Percentiles rank a stretch among this genome's conserved stretches.
phyloP scores from a whole-genome alignment of 805 yeast species.

The Diddensiella caesifluorescens region DNA sequence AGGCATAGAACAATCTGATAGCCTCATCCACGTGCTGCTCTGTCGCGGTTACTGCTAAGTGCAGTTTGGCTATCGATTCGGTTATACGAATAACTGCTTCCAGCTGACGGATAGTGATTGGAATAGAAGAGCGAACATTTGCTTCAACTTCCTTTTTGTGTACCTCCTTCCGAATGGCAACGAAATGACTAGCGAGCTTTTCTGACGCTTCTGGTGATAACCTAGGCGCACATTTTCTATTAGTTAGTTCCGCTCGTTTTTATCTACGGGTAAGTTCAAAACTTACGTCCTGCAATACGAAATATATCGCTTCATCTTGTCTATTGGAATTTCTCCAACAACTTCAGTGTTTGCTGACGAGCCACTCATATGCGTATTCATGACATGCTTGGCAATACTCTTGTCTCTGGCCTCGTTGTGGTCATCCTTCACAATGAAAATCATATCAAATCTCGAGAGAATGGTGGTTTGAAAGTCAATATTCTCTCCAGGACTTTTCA shows the following conservation, averaged over 20 bases:
- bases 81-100: constrained; percentile 96
- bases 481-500: constrained; percentile 95
- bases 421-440: constrained; percentile 92
- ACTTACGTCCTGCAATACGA: constrained; percentile 68
- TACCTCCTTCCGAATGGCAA: constrained; percentile 77
- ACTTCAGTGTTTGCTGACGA: constrained; percentile 46
- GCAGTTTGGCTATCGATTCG: constrained; percentile 86
- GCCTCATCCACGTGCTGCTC: constrained; percentile 95
- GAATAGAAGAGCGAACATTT: constrained; percentile 89
- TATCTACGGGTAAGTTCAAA: background rate
- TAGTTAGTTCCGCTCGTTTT: background rate
- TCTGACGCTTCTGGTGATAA: constrained; percentile 85
- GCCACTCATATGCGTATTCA: constrained; percentile 88
- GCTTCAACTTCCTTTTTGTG: constrained; percentile 75
- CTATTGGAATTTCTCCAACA: constrained; percentile 81
- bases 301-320: constrained; percentile 85
- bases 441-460: constrained; percentile 97
- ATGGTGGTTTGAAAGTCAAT: constrained; percentile 97
- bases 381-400: constrained; percentile 88
- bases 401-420: constrained; percentile 82
- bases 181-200: constrained; percentile 85
- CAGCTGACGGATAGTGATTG: constrained; percentile 94
- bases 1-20: constrained; percentile 86
- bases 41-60: constrained; percentile 74
- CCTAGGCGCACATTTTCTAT: constrained; percentile 79